Conservation (phyloP, 345 rosid genomes). For the Camelina sativa region DNA sequence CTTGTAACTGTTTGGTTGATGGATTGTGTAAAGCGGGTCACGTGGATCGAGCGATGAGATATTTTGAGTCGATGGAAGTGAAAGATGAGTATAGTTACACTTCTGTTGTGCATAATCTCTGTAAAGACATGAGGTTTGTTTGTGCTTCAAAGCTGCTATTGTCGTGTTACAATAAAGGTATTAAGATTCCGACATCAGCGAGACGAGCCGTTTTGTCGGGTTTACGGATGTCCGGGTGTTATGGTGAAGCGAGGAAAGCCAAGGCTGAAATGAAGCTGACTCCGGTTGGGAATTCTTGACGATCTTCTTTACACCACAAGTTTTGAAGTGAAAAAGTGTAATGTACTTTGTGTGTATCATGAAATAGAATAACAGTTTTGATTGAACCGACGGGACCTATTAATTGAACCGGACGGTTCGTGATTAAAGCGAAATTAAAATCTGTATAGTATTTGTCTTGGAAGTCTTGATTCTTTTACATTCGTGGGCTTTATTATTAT, state of each 20-base stretch:
- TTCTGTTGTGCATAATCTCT: conserved; percentile 77
- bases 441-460: too few relatives aligned
- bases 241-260: conserved; percentile 61
- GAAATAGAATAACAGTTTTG: conserved; percentile 33
- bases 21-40: conserved; percentile 69
- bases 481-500: too few relatives aligned
- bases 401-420: too few relatives aligned
- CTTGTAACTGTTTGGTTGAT: conserved; percentile 70
- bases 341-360: conserved; percentile 36
- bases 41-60: conserved; percentile 58
- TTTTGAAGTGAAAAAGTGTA: conserved; percentile 23
- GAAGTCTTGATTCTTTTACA: too few relatives aligned
- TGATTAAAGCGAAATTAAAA: too few relatives aligned
- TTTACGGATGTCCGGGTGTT: conserved; percentile 60
- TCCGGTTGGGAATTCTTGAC: conserved; percentile 47
- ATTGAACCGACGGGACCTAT: background rate
- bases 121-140: conserved; percentile 63
- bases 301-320: conserved; percentile 17
- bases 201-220: conserved; percentile 72
- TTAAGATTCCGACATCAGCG: conserved; percentile 65
- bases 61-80: conserved; percentile 65
- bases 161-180: conserved; percentile 64
- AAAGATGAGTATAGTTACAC: conserved; percentile 83
- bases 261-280: conserved; percentile 55
- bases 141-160: conserved; percentile 71